Evolutionary conservation across 2,329 filamentous ascomycete species (phyloP), one percentile per base, ranked within the genome.

Genomic region (Taxawa tesnikishii): DNA sequence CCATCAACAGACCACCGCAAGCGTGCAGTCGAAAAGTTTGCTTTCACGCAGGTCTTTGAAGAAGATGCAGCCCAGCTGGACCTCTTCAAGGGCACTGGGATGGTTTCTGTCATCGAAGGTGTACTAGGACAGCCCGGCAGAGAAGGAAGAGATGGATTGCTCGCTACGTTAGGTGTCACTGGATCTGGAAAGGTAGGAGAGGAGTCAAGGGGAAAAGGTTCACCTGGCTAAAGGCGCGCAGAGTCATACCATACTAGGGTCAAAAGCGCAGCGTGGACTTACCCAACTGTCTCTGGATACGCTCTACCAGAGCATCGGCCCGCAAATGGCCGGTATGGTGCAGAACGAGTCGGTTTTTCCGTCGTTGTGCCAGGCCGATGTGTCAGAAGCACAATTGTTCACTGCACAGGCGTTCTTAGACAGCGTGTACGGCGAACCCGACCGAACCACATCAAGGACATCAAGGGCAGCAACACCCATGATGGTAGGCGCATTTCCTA

Each of bases 191-290:
- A 98, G 76, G 88, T 93, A 49, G 3, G 3, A 28, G 15, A 21
- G 9, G n/a, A 8, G 12, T 27, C 15, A 6, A 8, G 13, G 15
- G 25, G 21, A 21, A 38, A 28, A 26, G 33, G 12, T 15, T 9
- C 11, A 7, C 2, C 18, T 15, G n/a, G 14, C 37, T 36, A 26
- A 39, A 17, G 15, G 6, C 28, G 6, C 18, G 13, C 50, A 94
- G 88, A 92, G 83, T 41, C 88, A 98, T 55, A 98, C 90, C 1
- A 94, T 96, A 38, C 71, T 98, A 11, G 90, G 90, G 34, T 92
- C 83, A 9, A 79, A 78, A 44, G 74, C 71, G 14, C 83, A 94
- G 56, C 79, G 88, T 42, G 90, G 90, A 40, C 63, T 98, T 33
- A 93, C 85, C 0, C 90, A 98, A 55, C 78, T 98, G 48, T 73